Evolutionary conservation across 1,284 basidiomycete species (phyloP).

Genomic region (Psilocybe mexicana): DNA sequence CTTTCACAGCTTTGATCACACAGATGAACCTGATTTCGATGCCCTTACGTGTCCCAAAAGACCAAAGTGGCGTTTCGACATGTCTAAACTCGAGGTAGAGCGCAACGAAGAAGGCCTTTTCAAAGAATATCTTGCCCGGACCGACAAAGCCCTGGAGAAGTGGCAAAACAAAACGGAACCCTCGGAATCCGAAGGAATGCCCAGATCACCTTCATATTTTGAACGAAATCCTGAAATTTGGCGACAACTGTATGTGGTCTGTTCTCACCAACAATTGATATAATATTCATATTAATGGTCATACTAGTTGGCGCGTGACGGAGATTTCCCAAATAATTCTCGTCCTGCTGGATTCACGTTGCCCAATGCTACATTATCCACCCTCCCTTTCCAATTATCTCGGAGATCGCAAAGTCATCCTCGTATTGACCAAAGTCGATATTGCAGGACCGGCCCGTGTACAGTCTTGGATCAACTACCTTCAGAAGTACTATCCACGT

Average conservation of each 20-base stretch:
- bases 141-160: slow-evolving; percentile 53
- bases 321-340: slow-evolving; percentile 86
- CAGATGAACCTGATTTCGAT: slow-evolving; percentile 17
- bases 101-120: slow-evolving; percentile 81
- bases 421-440: slow-evolving; percentile 86
- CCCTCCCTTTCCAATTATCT: slow-evolving; percentile 57
- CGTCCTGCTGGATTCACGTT: slow-evolving; percentile 84
- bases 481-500: slow-evolving; percentile 55
- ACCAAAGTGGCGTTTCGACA: slow-evolving; percentile 83
- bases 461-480: slow-evolving; percentile 68
- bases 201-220: slow-evolving; percentile 73
- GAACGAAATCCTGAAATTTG: slow-evolving; percentile 92
- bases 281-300: neutral
- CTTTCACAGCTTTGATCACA: slow-evolving; percentile 37
- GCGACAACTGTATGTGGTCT: slow-evolving; percentile 75
- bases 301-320: slow-evolving; percentile 78
- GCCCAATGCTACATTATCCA: slow-evolving; percentile 72
- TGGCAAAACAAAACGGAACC: slow-evolving; percentile 45
- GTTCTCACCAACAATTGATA: slow-evolving; percentile 8
- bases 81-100: slow-evolving; percentile 86
- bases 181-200: slow-evolving; percentile 38
- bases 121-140: slow-evolving; percentile 70
- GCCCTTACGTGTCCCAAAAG: slow-evolving; percentile 62
- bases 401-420: slow-evolving; percentile 58
- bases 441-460: slow-evolving; percentile 62